A percentile compares a stretch with the other conserved stretches of the same genome.
Conservation (phyloP, 805 yeast species). For the Ogataea parapolymorpha region DNA sequence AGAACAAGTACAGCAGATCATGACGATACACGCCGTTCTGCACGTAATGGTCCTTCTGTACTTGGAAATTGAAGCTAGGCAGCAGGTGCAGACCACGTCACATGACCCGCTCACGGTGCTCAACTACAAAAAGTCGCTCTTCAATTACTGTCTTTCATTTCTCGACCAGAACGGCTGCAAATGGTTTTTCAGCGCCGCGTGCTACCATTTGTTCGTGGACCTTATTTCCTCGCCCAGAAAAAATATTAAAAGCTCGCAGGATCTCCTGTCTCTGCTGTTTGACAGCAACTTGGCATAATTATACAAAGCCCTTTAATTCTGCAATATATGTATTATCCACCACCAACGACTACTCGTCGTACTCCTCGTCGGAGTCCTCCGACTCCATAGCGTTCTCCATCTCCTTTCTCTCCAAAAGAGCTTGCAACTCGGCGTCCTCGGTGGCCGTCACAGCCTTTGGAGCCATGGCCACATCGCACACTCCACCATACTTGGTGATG, state of each 20-base stretch:
- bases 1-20: slow-evolving; percentile 26
- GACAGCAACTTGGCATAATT: slow-evolving; percentile 1
- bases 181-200: slow-evolving; percentile 34
- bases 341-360: slow-evolving; percentile 21
- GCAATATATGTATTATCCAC: slow-evolving; percentile 4
- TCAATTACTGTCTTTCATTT: slow-evolving; percentile 16
- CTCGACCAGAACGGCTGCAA: slow-evolving; percentile 19
- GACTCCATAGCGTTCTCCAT: slow-evolving; percentile 82
- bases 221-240: slow-evolving; percentile 11
- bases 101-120: slow-evolving; percentile 10
- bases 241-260: slow-evolving; percentile 9
- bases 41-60: slow-evolving; percentile 30
- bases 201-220: slow-evolving; percentile 25
- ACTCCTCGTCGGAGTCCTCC: slow-evolving; percentile 46
- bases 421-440: slow-evolving; percentile 97
- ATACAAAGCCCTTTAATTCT: neutral
- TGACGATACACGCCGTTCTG: slow-evolving; percentile 27
- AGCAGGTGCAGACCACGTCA: slow-evolving; percentile 9
- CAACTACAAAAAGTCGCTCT: slow-evolving; percentile 14
- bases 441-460: slow-evolving; percentile 99
- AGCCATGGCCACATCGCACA: slow-evolving; percentile 91
- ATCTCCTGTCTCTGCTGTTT: slow-evolving; percentile 15
- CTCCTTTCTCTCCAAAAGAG: slow-evolving; percentile 90
- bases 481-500: slow-evolving; percentile 75
- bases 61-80: slow-evolving; percentile 26